phyloP scores from a whole-genome alignment of 2,329 filamentous ascomycete genomes.

The Diaporthe longicolla region DNA sequence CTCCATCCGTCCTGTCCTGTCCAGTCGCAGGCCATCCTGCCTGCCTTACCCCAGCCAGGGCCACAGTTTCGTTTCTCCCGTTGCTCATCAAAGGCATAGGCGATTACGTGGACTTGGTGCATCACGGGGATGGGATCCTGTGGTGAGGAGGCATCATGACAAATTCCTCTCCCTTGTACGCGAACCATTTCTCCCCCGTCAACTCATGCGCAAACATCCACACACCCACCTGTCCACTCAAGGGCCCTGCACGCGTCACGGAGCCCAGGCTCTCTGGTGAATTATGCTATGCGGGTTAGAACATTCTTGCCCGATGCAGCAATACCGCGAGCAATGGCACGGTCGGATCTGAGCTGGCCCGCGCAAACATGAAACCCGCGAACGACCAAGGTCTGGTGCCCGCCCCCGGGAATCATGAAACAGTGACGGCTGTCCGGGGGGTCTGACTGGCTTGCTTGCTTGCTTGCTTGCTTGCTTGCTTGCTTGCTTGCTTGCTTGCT shows the following conservation, averaged over 20 bases:
- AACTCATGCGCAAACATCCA: slow-evolving; percentile 10
- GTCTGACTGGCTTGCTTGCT: neutral
- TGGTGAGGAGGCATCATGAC: slow-evolving; percentile 9
- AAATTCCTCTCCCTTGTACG: neutral
- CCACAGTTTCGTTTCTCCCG: neutral
- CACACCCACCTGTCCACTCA: neutral
- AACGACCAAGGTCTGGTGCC: slow-evolving; percentile 10
- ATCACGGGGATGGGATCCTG: neutral
- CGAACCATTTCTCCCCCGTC: neutral
- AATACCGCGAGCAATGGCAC: slow-evolving; percentile 25
- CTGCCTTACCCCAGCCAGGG: too few species aligned
- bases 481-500: neutral
- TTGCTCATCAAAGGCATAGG: slow-evolving; percentile 3
- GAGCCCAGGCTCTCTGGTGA: slow-evolving; percentile 10
- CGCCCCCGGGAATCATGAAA: slow-evolving; percentile 25
- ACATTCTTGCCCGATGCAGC: slow-evolving; percentile 26
- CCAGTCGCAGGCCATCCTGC: neutral
- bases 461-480: too few species aligned
- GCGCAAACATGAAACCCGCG: slow-evolving; percentile 32
- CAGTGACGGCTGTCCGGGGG: slow-evolving; percentile 30
- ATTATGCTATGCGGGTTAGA: slow-evolving; percentile 12
- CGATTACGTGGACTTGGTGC: slow-evolving; percentile 24
- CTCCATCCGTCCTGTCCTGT: neutral
- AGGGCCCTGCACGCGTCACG: neutral
- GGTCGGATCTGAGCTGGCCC: slow-evolving; percentile 29